These are phyloP conservation scores for Tulasnella sp. DNA, from an alignment of 768 basidiomycete species.

Conservation along the genomic window DNA sequence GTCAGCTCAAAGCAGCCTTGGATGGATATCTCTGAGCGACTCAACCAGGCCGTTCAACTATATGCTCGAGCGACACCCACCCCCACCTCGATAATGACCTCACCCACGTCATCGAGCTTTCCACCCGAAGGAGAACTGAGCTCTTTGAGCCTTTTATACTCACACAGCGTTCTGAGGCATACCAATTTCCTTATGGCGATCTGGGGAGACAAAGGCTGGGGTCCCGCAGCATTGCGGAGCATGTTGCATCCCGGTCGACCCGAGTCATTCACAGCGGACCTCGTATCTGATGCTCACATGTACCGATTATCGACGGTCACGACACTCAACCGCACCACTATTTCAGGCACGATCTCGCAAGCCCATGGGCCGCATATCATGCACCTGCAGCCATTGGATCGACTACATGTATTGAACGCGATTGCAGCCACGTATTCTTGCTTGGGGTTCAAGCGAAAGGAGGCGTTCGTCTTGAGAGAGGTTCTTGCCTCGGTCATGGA, in stretches of 20 bases:
- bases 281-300: conserved; percentile 36
- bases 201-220: conserved; percentile 85
- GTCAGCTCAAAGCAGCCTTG: conserved; percentile 54
- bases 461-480: conserved; percentile 76
- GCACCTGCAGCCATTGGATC: conserved; percentile 64
- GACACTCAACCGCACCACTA: conserved; percentile 55
- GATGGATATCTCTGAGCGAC: conserved; percentile 61
- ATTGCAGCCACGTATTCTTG: conserved; percentile 67
- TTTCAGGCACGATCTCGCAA: conserved; percentile 53
- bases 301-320: conserved; percentile 60
- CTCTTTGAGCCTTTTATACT: conserved; percentile 60
- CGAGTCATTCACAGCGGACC: conserved; percentile 30
- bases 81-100: conserved; percentile 22
- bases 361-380: conserved; percentile 82
- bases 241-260: conserved; percentile 62
- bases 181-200: conserved; percentile 62
- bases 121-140: conserved; percentile 39
- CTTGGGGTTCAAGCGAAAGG: conserved; percentile 78
- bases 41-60: conserved; percentile 47
- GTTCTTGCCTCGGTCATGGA: conserved; percentile 77
- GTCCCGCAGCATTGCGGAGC: conserved; percentile 59
- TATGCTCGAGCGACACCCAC: conserved; percentile 48
- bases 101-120: conserved; percentile 5
- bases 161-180: conserved; percentile 56
- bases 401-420: conserved; percentile 56